Conservation (phyloP, 305 asterid genomes). For the Solanum hybrid region DNA sequence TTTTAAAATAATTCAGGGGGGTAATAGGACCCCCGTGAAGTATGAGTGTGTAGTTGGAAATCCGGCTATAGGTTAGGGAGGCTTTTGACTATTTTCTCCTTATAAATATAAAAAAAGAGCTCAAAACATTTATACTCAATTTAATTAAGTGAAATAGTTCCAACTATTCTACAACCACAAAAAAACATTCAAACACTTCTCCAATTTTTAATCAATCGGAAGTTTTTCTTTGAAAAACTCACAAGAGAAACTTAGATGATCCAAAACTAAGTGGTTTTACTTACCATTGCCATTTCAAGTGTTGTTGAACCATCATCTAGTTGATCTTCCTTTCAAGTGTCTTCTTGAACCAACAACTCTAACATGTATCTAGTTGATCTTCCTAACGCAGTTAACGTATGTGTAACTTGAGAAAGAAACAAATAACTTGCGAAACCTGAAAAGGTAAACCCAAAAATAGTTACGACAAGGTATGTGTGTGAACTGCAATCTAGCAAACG, state of each 20-base stretch:
- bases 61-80: no score
- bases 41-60: no score
- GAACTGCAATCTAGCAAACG: background rate
- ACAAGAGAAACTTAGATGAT: background rate
- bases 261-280: background rate
- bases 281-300: background rate
- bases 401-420: conserved; percentile 77
- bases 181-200: background rate
- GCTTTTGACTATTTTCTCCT: no score
- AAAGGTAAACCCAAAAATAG: background rate
- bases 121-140: background rate
- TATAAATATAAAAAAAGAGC: background rate
- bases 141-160: background rate
- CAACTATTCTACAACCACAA: background rate
- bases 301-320: background rate
- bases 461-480: background rate
- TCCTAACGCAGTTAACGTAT: conserved; percentile 59
- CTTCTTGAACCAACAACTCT: background rate
- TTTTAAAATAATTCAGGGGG: no score
- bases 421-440: conserved; percentile 85
- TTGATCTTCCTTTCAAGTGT: background rate
- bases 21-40: no score
- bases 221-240: background rate
- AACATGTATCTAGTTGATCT: conserved; percentile 24
- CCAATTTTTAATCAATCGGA: background rate